phyloP scores from a whole-genome alignment of 305 asterid genomes.

The Fraxinus platypoda region DNA sequence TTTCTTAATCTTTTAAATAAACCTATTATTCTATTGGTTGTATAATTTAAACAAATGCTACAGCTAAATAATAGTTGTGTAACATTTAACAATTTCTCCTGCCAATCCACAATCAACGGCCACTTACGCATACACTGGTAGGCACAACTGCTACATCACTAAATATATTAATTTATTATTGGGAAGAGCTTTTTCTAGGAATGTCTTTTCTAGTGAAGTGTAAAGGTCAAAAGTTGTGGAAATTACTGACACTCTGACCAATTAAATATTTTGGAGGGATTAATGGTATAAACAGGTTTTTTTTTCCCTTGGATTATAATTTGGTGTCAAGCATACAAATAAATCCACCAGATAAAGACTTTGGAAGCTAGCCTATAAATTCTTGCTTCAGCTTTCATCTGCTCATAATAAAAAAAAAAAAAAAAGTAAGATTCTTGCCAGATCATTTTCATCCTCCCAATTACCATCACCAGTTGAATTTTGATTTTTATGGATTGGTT shows the following conservation, averaged over 20 bases:
- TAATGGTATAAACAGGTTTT: background rate
- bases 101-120: constrained; percentile 6
- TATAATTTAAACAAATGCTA: background rate
- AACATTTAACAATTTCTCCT: background rate
- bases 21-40: background rate
- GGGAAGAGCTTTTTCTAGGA: constrained; percentile 30
- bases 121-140: background rate
- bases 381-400: constrained; percentile 21
- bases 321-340: constrained; percentile 16
- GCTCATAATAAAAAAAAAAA: background rate
- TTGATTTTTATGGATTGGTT: background rate
- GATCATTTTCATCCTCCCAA: background rate
- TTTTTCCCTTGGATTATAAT: constrained; percentile 25
- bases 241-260: constrained; percentile 37
- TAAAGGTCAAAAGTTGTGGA: constrained; percentile 39
- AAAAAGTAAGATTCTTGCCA: constrained; percentile 7
- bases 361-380: constrained; percentile 25
- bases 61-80: background rate
- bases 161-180: constrained; percentile 15
- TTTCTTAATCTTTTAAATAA: background rate
- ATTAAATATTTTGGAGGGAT: constrained; percentile 1
- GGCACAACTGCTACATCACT: background rate
- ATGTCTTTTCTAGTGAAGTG: constrained; percentile 40
- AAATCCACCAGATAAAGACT: constrained; percentile 21
- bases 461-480: background rate